phyloP scores from a whole-genome alignment of 768 basidiomycete species.

The Boletus pseudo-olivaceus region DNA sequence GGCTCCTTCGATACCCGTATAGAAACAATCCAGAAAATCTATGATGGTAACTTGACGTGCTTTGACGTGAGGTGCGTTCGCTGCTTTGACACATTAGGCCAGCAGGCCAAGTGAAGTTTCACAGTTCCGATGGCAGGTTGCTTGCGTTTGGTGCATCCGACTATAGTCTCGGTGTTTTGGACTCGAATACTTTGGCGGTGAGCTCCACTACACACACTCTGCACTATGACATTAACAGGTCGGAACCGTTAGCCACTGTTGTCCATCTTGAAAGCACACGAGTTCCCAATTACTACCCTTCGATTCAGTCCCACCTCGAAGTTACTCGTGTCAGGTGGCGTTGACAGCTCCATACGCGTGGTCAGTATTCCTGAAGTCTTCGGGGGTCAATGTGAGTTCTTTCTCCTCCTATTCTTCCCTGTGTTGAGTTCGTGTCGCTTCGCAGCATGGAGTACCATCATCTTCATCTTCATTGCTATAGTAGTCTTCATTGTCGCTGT shows the following conservation, averaged over 20 bases:
- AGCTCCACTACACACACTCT: slow-evolving; percentile 20
- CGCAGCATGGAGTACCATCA: slow-evolving; percentile 38
- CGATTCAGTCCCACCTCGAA: slow-evolving; percentile 81
- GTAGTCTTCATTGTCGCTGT: slow-evolving; percentile 43
- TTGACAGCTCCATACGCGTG: slow-evolving; percentile 83
- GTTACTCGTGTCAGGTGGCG: slow-evolving; percentile 85
- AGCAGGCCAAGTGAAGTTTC: slow-evolving; percentile 3
- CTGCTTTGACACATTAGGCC: neutral
- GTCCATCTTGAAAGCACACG: slow-evolving; percentile 89
- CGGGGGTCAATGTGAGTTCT: slow-evolving; percentile 49
- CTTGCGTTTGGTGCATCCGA: slow-evolving; percentile 88
- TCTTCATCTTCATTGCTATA: slow-evolving; percentile 42
- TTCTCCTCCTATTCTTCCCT: slow-evolving; percentile 22
- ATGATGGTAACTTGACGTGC: slow-evolving; percentile 78
- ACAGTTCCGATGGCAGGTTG: slow-evolving; percentile 74
- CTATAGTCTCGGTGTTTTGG: slow-evolving; percentile 78
- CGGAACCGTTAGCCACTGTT: slow-evolving; percentile 63
- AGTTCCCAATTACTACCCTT: slow-evolving; percentile 88
- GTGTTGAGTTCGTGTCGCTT: slow-evolving; percentile 25
- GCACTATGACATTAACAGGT: neutral
- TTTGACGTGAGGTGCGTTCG: slow-evolving; percentile 77
- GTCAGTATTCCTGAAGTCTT: slow-evolving; percentile 64
- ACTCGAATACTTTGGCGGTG: slow-evolving; percentile 75
- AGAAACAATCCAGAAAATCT: slow-evolving; percentile 65
- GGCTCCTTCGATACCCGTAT: slow-evolving; percentile 56